Base-by-base conservation (phyloP, 2,329 filamentous ascomycete genomes). In the Hypoxylon sp. region DNA sequence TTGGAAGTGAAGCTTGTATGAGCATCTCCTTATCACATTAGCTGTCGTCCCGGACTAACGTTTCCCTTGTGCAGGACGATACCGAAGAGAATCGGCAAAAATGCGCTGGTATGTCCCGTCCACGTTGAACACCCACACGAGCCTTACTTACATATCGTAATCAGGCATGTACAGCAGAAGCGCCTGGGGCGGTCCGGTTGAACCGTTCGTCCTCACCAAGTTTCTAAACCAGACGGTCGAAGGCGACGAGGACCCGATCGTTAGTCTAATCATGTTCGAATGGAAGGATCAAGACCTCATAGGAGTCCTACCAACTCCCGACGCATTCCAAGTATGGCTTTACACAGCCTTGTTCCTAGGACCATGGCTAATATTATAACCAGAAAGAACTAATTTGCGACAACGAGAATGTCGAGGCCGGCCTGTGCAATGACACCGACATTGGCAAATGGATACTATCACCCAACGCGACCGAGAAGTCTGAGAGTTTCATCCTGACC, bases 81-180 rank as follows among this genome's bases (percentile, higher is more conserved):
- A 87, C 88, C 57, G 87, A 91, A 53, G 85, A 89, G 34, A 91
- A 94, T 74, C 85, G 88, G 74, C 91, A 97, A 81, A 87, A 90
- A 86, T 97, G 94, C 81, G 82, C 86, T 58, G 87, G 84, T 86
- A 76, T 61, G 81, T 70, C 59, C 30, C 49, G 19, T 37, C 48
- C 19, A 34, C 54, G 47, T 10, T 11, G 13, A 34, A 30, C 6
- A 6, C 46, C 43, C 37, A 51, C 15, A 32, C 34, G 26, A 54
- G 47, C 66, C 46, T 59, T 64, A 32, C 64, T 72, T 24, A 75
- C 56, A 26, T 11, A 28, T 22, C 13, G 41, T 24, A 13, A 56
- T 82, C 84, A 82, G 93, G 94, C 81, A 97, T 98, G 94, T 98
- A 97, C 82, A 94, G 91, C 80, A 89, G 88, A 75, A 91, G 88